Evolutionary conservation across 164 flowering plant genomes (phyloP), one percentile per base, ranked within the genome.

Genomic region (Berberis vulgaris): DNA sequence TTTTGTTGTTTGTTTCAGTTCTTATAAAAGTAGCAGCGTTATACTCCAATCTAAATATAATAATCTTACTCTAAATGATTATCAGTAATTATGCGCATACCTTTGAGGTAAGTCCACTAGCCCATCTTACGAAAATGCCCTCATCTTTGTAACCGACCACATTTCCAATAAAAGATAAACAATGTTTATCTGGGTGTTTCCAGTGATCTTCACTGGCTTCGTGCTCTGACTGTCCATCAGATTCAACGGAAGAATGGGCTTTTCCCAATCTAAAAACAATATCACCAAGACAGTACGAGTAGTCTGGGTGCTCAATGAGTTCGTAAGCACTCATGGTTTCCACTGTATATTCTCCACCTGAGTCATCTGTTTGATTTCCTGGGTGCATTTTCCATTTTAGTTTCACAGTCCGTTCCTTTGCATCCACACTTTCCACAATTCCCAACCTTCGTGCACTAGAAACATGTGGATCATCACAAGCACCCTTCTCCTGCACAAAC

Each of bases 281-380:
- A 69, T 91, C 97, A 41, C 99, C 96, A 11, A 80, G 72, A 65
- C 78, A 77, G 71, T 45, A 91, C 46, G 80, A 73, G 71, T 73
- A 87, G 52, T 84, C 88, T 43, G 93, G 96, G 81, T 94, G 97
- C 70, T 89, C 97, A 71, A 82, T 68, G 68, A 94, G 74, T 77
- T 94, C 97, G 77, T 88, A 93, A 0, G 88, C 90, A 75, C 97
- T 88, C 56, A 85, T 84, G 54, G 74, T 82, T 73, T 85, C 92
- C 71, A 72, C 85, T 54, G 59, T 49, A 59, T 49, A 63, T 38
- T 72, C 71, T 3, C 62, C 79, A 60, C 44, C 60, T 41, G 64
- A 50, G 49, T 61, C 59, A 57, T n/a, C 62, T 3, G 46, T 52
- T 60, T 59, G 65, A 52, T 68, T 65, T 5, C 26, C 45, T 13